phyloP scores from a whole-genome alignment of 345 rosid genomes.

The Turnera subulata region DNA sequence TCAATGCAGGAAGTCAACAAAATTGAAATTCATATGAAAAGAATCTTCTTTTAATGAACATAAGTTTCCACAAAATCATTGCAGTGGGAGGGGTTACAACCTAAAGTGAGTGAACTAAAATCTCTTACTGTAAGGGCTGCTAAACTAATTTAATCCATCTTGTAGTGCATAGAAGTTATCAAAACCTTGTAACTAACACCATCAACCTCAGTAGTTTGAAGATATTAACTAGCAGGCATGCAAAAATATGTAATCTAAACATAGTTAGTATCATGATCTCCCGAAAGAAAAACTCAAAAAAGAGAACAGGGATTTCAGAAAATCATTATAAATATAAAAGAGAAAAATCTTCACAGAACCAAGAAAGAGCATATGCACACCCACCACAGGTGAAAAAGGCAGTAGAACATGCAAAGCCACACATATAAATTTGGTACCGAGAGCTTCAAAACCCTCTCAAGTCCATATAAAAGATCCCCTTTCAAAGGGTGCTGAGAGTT shows the following conservation, averaged over 20 bases:
- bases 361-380: background rate
- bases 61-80: no score
- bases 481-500: constrained; percentile 95
- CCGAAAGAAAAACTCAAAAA: background rate
- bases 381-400: constrained; percentile 96
- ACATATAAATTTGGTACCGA: constrained; percentile 92
- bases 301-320: background rate
- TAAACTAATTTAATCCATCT: no score
- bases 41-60: no score
- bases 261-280: background rate
- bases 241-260: no score
- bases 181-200: no score
- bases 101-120: no score
- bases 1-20: no score
- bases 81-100: no score
- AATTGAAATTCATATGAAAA: no score
- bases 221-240: background rate
- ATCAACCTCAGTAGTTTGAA: no score
- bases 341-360: background rate
- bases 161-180: no score
- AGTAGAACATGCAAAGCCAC: constrained; percentile 99
- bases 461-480: constrained; percentile 72
- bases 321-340: background rate
- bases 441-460: constrained; percentile 96
- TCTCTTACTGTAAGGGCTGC: no score